Evolutionary conservation across 495 filamentous ascomycete species (phyloP).

Genomic region (Chlorociboria aeruginascens): DNA sequence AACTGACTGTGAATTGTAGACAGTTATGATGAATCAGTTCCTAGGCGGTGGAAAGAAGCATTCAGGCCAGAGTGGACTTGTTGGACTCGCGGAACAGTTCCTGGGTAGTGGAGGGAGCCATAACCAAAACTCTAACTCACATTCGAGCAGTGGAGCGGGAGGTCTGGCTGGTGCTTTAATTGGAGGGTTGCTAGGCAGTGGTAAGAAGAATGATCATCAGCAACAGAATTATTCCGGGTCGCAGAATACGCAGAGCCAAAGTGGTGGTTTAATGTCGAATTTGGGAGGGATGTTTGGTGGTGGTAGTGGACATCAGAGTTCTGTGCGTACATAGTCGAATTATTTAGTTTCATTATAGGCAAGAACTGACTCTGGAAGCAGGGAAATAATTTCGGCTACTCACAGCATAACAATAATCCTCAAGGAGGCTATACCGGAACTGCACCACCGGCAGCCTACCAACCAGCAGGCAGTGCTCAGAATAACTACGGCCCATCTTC

Average conservation of each 20-base stretch:
- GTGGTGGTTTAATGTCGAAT: conserved; percentile 11
- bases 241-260: conserved; percentile 5
- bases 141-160: conserved; percentile 4
- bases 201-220: conserved; percentile 14
- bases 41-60: conserved; percentile 10
- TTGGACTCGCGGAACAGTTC: conserved; percentile 11
- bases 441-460: conserved; percentile 36
- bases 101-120: conserved; percentile 11
- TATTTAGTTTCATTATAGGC: background rate
- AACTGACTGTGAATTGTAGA: conserved; percentile 1
- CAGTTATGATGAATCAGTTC: conserved; percentile 18
- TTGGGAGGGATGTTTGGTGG: conserved; percentile 17
- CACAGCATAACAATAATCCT: conserved; percentile 23
- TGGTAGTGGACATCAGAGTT: conserved; percentile 2
- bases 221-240: conserved; percentile 14
- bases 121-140: background rate
- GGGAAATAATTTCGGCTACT: conserved; percentile 34
- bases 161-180: conserved; percentile 19
- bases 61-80: conserved; percentile 1
- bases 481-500: conserved; percentile 9
- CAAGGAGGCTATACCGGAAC: conserved; percentile 33
- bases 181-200: conserved; percentile 16
- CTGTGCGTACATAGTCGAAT: background rate
- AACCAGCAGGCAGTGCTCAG: conserved; percentile 19
- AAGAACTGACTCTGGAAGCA: conserved; percentile 3